A percentile compares a stretch with the other conserved stretches of the same genome.
Conservation (phyloP, 495 filamentous ascomycete species). For the Aspergillus incahuasiensis region DNA sequence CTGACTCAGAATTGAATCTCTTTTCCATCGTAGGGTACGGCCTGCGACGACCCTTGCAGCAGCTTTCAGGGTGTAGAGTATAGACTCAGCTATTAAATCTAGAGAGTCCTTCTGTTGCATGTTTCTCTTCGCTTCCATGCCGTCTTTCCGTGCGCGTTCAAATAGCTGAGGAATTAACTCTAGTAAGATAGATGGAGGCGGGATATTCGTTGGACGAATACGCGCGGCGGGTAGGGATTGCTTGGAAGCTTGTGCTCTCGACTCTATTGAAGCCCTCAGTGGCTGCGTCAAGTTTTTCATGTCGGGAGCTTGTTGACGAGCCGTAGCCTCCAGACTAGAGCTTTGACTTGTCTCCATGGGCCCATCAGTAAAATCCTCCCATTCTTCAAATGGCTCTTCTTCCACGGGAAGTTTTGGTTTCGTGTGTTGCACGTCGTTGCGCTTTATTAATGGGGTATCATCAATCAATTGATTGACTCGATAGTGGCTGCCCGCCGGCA, state of each 20-base stretch:
- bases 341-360: conserved; percentile 14
- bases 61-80: conserved; percentile 56
- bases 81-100: conserved; percentile 36
- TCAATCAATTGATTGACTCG: neutral
- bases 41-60: conserved; percentile 80
- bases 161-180: conserved; percentile 67
- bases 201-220: conserved; percentile 77
- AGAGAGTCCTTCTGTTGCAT: conserved; percentile 13
- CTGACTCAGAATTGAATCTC: conserved; percentile 79
- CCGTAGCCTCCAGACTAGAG: conserved; percentile 6
- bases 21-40: conserved; percentile 81
- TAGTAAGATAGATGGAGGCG: conserved; percentile 79
- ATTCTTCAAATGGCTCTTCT: conserved; percentile 46
- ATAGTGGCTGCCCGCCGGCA: conserved; percentile 2
- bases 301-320: neutral
- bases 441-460: neutral
- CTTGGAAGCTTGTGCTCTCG: neutral
- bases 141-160: conserved; percentile 40
- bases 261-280: neutral
- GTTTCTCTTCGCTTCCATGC: conserved; percentile 23
- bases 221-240: conserved; percentile 12
- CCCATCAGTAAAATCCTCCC: conserved; percentile 40
- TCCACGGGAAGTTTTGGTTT: conserved; percentile 51
- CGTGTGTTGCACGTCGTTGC: neutral
- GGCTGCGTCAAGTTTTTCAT: conserved; percentile 1